These are phyloP conservation scores for Hemerocallis citrina DNA, from an alignment of 106 monocot genomes.

Conservation along the genomic window DNA sequence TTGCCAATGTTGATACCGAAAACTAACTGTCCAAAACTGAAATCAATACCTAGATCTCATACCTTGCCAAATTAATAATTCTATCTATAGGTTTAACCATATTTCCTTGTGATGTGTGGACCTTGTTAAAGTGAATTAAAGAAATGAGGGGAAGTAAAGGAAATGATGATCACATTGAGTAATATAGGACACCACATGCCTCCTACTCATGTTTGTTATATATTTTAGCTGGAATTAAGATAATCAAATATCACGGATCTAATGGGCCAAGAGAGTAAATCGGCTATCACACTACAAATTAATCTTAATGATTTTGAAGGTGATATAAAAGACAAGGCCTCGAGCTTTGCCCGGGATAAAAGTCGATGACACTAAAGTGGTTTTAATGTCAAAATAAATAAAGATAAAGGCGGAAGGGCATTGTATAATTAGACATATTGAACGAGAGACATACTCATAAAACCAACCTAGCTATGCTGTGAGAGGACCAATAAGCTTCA, in stretches of 20 bases:
- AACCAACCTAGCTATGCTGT: slow-evolving; percentile 21
- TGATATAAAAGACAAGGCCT: slow-evolving; percentile 25
- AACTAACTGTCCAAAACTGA: too few species aligned
- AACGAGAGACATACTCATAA: slow-evolving; percentile 36
- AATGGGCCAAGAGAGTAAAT: background rate
- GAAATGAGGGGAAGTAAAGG: slow-evolving; percentile 7
- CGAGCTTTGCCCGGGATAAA: slow-evolving; percentile 36
- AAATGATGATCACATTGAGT: slow-evolving; percentile 14
- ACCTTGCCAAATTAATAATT: too few species aligned
- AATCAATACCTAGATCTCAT: too few species aligned
- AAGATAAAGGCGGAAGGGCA: slow-evolving; percentile 1
- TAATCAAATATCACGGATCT: background rate
- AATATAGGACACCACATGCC: slow-evolving; percentile 2
- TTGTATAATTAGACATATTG: slow-evolving; percentile 15
- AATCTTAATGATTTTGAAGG: slow-evolving; percentile 3
- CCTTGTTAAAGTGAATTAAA: slow-evolving; percentile 5
- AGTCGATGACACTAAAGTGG: slow-evolving; percentile 35
- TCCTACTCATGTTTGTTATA: background rate
- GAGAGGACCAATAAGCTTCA: slow-evolving; percentile 11
- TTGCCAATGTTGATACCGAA: too few species aligned
- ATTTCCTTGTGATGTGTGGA: slow-evolving; percentile 6
- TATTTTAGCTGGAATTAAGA: slow-evolving; percentile 4
- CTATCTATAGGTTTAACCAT: background rate
- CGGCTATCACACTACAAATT: background rate
- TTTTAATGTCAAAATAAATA: slow-evolving; percentile 15